A percentile compares a stretch with the other conserved stretches of the same genome.
Evolutionary conservation across 1,284 basidiomycete species (phyloP).

Genomic region (Papiliotrema terrestris): DNA sequence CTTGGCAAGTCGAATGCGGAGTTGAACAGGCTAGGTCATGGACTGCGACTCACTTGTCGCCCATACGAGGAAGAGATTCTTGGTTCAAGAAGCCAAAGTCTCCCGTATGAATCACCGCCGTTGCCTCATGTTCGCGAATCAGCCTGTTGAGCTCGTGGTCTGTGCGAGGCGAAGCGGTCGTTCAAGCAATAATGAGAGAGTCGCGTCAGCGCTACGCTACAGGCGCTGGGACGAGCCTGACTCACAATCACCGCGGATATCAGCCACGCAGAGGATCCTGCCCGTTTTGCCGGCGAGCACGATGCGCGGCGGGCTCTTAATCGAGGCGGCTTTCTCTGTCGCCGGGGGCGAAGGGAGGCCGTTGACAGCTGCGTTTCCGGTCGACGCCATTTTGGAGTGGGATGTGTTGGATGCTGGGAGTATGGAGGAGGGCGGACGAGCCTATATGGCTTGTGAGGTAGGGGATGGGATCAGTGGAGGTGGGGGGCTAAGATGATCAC

Average conservation of each 20-base stretch:
- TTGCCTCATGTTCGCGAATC: slow-evolving; percentile 81
- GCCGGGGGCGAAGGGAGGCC: slow-evolving; percentile 25
- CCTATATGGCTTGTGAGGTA: neutral
- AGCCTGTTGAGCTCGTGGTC: slow-evolving; percentile 80
- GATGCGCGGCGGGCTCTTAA: slow-evolving; percentile 28
- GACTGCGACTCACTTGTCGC: slow-evolving; percentile 61
- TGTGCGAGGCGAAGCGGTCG: slow-evolving; percentile 16
- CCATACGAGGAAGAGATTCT: slow-evolving; percentile 79
- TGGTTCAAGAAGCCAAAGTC: slow-evolving; percentile 98
- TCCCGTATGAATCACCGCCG: slow-evolving; percentile 94
- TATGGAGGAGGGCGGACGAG: neutral
- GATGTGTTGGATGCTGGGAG: neutral
- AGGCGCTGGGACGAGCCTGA: neutral
- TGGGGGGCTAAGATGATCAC: too few relatives aligned
- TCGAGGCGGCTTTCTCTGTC: slow-evolving; percentile 24
- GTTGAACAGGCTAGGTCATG: too few relatives aligned
- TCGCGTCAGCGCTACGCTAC: neutral
- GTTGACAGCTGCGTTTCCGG: slow-evolving; percentile 11
- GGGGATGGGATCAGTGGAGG: neutral
- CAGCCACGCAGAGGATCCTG: slow-evolving; percentile 91
- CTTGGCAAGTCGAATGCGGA: too few relatives aligned
- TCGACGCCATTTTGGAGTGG: neutral
- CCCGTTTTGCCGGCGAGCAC: slow-evolving; percentile 55
- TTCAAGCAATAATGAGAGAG: neutral
- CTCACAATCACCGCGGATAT: slow-evolving; percentile 71